Base-by-base conservation (phyloP, 2,329 filamentous ascomycete species). In the Colletotrichum acutatum region DNA sequence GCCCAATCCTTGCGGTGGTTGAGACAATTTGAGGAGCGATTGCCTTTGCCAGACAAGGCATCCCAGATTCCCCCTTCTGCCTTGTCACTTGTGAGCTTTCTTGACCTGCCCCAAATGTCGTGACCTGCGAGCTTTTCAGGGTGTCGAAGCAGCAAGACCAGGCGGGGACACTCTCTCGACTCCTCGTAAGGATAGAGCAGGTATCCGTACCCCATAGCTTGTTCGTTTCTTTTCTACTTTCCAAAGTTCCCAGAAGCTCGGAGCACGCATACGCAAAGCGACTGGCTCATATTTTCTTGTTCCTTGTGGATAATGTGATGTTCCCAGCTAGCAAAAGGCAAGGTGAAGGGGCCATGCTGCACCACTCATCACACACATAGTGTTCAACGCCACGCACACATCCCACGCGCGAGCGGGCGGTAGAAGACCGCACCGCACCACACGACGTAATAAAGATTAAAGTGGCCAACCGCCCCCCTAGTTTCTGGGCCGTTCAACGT, bases 1-100 rank as follows among this genome's bases (percentile, higher is more conserved):
- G 22, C n/a, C 9, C 19, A 46, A 71, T 30, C 68, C 68, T 63
- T 68, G 64, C 19, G 49, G 22, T 22, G 24, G 8, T 58, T 71
- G 57, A 63, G 64, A 53, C 22, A 66, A 60, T 37, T 58, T 16
- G 37, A 71, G 28, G 58, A 16, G 24, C 49, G 26, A 34, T 16
- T 60, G 32, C 12, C 22, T 56, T 32, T 49, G 22, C 53, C 8
- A 66, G 32, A 32, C 60, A 56, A 16, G 30, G 26, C 42, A 52
- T 52, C 54, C 30, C 30, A 24, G 34, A 14, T 52, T 37, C 32
- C 26, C 8, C 7, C 24, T 19, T n/a, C 42, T 49, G 42, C 42
- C 19, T 49, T 22, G 19, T 49, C 37, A 42, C 37, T 42, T 42
- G 37, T 42, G 37, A 42, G 8, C 8, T 19, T 49, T 49, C 42